Base-by-base conservation (phyloP, 192 early-diverging fungal species). In the Backusella morwellensis region DNA sequence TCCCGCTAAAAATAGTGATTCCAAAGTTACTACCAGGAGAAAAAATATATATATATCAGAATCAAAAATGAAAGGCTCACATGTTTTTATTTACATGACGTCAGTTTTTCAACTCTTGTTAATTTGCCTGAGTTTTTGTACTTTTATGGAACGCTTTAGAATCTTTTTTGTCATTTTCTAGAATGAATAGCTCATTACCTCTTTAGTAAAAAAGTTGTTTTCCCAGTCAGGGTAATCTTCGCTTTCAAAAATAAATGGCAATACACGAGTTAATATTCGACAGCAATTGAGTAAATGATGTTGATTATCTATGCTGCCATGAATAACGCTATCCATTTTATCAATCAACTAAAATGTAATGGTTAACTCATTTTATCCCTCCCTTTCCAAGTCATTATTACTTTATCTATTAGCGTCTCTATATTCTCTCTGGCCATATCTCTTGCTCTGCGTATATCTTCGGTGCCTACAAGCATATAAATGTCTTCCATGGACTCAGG, bases 231-330 rank as follows among this genome's bases (percentile, higher is more conserved):
- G 73, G 6, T 74, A 52, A 41, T 87, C 82, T n/a, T 79, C 78
- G 21, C 79, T 82, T 81, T 98, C 97, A 79, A 92, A 98, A 14
- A 93, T 76, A 83, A 92, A 95, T 8, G 95, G 97, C 32, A 98
- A 79, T 32, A 98, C 72, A 21, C 97, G 88, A 0, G 95, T 95
- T 52, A 98, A 81, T 4, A 97, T 82, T 26, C 97, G 89, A 14
- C 94, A 80, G 75, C 93, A 95, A 83, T 97, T 98, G 6, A 95
- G 81, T 47, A 94, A 90, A 34, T 83, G 84, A 6, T 79, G 80
- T 34, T 86, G 86, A 44, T 85, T 63, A 3, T 29, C 23, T 63
- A 63, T 14, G 1, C 12, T 29, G 23, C 2, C 56, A 29, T 63
- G 56, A 63, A 63, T 63, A 14, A 63, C 21, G 12, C 11, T 14